Evolutionary conservation across 306 rosid genomes (phyloP), one percentile per base, ranked within the genome.

Genomic region (Vigna angularis): DNA sequence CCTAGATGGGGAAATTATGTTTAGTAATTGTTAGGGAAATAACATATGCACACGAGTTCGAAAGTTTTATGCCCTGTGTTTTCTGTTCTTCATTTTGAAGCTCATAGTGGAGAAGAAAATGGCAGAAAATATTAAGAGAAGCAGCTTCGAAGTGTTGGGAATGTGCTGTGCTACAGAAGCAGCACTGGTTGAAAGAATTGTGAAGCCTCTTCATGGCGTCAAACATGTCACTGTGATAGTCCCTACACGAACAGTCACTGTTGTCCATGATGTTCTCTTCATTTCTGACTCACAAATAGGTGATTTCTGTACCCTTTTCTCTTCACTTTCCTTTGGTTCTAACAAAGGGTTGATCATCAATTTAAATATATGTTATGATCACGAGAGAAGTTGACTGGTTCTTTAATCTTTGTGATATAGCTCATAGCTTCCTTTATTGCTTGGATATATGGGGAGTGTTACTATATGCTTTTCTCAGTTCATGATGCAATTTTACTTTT

Each of bases 71-170:
- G 9, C 16, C 38, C 30, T 66, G 47, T 26, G 55, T 47, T 47
- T 28, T 58, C 9, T 52, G 42, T 51, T 78, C 53, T 28, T 9
- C 55, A 36, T 67, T 66, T 40, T 13, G 63, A 70, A 68, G 13
- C 18, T 17, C 40, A n/a, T 17, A 52, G 49, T 58, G 53, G 30
- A 42, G 13, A 77, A 48, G 66, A 65, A 79, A 4, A 83, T 79
- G 84, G 79, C 6, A 26, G 81, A 64, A 8, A 59, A 72, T 40
- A 17, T 89, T 78, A 90, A 91, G 80, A 90, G 78, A 82, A 94
- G 93, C 83, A 83, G 89, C 69, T 91, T 89, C 72, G 97, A 94
- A 66, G 98, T 94, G 72, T 40, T 94, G 90, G 98, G 98, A 12
- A 38, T 94, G 65, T 94, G 98, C 40, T 94, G 98, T 75, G 85